Percentiles rank a stretch among this genome's conserved stretches.
Evolutionary conservation across 2,329 filamentous ascomycete genomes (phyloP).

Genomic region (Pseudocercospora macadamiae): DNA sequence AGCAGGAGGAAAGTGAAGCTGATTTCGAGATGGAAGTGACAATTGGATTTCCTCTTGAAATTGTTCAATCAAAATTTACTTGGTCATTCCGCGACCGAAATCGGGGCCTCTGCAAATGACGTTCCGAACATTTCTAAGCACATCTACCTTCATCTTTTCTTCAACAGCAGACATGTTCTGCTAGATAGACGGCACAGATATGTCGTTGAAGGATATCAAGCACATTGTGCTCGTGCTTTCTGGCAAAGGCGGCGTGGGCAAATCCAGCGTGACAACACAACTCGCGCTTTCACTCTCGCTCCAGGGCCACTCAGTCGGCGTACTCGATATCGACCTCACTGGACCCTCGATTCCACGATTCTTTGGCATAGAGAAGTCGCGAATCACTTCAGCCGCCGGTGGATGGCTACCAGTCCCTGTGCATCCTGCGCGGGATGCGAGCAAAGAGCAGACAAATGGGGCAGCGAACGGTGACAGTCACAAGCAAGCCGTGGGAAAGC

Average conservation of each 20-base stretch:
- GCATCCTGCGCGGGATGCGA: constrained; percentile 56
- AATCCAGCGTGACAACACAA: constrained; percentile 96
- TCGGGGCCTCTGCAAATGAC: too few relatives aligned
- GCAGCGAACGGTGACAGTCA: constrained; percentile 15
- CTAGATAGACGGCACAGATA: constrained; percentile 35
- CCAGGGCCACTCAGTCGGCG: constrained; percentile 84
- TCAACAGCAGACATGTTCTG: not conserved
- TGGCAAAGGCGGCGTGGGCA: constrained; percentile 96
- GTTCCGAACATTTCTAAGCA: not conserved
- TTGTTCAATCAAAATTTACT: too few relatives aligned
- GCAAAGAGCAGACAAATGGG: constrained; percentile 8
- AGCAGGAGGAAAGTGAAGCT: too few relatives aligned
- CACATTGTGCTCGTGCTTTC: constrained; percentile 85
- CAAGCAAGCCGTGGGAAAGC: constrained; percentile 59
- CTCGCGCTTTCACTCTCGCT: constrained; percentile 86
- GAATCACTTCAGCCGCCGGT: constrained; percentile 86
- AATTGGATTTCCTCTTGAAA: too few relatives aligned
- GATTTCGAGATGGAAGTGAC: too few relatives aligned
- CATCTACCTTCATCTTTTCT: not conserved
- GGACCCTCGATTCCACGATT: constrained; percentile 95
- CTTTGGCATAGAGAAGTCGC: constrained; percentile 84
- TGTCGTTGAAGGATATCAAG: constrained; percentile 72
- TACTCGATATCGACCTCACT: constrained; percentile 94
- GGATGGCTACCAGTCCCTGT: constrained; percentile 92
- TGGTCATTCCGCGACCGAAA: too few relatives aligned